Conservation (phyloP, 192 early-diverging fungal species). For the Phycomyces blakesleeanus region DNA sequence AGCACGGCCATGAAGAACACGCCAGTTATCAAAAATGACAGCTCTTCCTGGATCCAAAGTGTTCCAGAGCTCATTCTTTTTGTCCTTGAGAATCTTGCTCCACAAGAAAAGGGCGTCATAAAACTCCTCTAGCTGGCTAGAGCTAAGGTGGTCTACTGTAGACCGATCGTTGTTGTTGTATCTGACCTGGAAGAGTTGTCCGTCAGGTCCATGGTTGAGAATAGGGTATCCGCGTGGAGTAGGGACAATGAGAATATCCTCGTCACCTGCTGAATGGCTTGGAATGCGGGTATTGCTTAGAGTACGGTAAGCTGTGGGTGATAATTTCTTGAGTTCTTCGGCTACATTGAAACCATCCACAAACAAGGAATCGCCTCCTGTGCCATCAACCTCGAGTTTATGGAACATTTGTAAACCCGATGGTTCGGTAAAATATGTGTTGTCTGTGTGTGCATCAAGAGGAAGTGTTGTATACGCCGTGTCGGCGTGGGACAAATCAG, state of each 20-base stretch:
- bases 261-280: conserved; percentile 75
- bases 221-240: conserved; percentile 57
- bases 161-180: conserved; percentile 87
- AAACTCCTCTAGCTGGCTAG: conserved; percentile 52
- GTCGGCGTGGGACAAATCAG: conserved; percentile 75
- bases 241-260: conserved; percentile 56
- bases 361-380: conserved; percentile 71
- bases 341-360: conserved; percentile 81
- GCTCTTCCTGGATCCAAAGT: conserved; percentile 64
- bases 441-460: conserved; percentile 79
- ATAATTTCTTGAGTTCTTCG: conserved; percentile 46
- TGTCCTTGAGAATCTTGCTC: conserved; percentile 52
- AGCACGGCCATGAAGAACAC: conserved; percentile 73
- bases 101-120: conserved; percentile 71
- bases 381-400: conserved; percentile 61
- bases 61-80: conserved; percentile 62
- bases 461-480: conserved; percentile 76
- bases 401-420: conserved; percentile 82
- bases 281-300: conserved; percentile 60
- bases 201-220: conserved; percentile 57
- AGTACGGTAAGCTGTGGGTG: conserved; percentile 56
- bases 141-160: conserved; percentile 44
- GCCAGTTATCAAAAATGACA: conserved; percentile 81
- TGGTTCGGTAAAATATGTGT: conserved; percentile 86
- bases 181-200: conserved; percentile 62